Evolutionary conservation across 2,329 filamentous ascomycete genomes (phyloP).

Genomic region (Aspergillus novoparasiticus): DNA sequence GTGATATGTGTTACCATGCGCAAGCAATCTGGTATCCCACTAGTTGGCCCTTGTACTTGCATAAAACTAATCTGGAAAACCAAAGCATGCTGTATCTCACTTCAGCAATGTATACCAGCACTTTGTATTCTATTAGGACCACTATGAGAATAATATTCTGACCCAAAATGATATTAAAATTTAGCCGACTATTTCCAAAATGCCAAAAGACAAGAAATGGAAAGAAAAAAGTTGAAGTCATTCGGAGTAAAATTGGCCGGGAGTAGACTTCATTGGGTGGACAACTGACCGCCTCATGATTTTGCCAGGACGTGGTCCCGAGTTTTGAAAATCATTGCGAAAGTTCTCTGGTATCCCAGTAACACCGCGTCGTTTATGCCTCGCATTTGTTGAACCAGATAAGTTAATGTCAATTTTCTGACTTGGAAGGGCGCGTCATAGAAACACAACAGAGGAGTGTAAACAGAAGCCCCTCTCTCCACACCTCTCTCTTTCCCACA

Average conservation of each 20-base stretch:
- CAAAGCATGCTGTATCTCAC: neutral
- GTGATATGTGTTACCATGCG: neutral
- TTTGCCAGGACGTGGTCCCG: conserved; percentile 21
- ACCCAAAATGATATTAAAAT: neutral
- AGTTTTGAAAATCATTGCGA: conserved; percentile 19
- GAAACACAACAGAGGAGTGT: conserved; percentile 6
- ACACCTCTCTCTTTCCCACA: conserved; percentile 5
- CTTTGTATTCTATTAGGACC: neutral
- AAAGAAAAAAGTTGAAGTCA: neutral
- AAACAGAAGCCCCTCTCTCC: neutral
- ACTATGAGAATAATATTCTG: neutral
- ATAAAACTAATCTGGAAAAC: neutral
- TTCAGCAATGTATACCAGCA: neutral
- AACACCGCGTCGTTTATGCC: conserved; percentile 1
- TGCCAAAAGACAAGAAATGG: neutral
- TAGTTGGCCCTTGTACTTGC: neutral
- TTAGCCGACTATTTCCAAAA: neutral
- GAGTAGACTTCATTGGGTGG: neutral
- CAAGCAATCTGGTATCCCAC: neutral
- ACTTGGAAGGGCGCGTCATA: conserved; percentile 8
- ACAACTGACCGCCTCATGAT: conserved; percentile 17
- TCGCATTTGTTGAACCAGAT: conserved; percentile 11
- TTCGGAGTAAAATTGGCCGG: neutral
- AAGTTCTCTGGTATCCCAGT: neutral
- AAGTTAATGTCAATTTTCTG: conserved; percentile 14